phyloP scores from a whole-genome alignment of 2,329 filamentous ascomycete genomes.

The Tympanopsis confertula region DNA sequence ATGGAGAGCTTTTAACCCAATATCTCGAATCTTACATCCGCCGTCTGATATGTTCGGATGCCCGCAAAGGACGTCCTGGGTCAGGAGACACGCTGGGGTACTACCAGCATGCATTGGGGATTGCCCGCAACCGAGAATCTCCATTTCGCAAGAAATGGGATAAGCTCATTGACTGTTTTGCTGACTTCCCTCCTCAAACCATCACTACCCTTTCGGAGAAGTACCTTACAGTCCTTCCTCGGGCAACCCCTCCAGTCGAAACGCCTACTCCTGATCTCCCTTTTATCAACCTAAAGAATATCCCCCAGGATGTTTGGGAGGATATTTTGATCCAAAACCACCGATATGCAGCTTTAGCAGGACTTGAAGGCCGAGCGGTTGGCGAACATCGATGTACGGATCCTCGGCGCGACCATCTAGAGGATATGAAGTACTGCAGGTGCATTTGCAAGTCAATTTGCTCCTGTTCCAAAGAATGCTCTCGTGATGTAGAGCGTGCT shows the following conservation, averaged over 20 bases:
- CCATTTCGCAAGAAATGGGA: not conserved
- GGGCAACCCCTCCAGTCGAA: constrained; percentile 9
- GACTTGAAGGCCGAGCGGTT: not conserved
- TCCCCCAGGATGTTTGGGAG: constrained; percentile 10
- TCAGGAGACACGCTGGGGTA: not conserved
- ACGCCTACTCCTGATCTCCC: constrained; percentile 10
- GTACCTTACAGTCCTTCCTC: not conserved
- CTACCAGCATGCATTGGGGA: not conserved
- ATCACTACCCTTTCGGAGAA: not conserved
- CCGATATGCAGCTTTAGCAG: constrained; percentile 2
- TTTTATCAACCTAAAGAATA: constrained; percentile 10
- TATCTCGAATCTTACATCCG: not conserved
- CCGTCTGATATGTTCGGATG: too few relatives aligned
- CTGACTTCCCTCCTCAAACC: not conserved
- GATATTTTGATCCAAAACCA: constrained; percentile 5
- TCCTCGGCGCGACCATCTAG: not conserved
- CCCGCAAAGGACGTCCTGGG: too few relatives aligned
- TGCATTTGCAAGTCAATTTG: not conserved
- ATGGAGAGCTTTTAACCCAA: constrained; percentile 3
- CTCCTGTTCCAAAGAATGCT: not conserved
- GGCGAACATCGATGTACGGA: not conserved
- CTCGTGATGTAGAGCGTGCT: not conserved
- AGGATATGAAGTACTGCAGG: not conserved
- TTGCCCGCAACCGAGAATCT: not conserved
- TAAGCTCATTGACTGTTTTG: not conserved